Evolutionary conservation across 164 flowering plant species (phyloP).

Genomic region (Magnolia changhungtana): DNA sequence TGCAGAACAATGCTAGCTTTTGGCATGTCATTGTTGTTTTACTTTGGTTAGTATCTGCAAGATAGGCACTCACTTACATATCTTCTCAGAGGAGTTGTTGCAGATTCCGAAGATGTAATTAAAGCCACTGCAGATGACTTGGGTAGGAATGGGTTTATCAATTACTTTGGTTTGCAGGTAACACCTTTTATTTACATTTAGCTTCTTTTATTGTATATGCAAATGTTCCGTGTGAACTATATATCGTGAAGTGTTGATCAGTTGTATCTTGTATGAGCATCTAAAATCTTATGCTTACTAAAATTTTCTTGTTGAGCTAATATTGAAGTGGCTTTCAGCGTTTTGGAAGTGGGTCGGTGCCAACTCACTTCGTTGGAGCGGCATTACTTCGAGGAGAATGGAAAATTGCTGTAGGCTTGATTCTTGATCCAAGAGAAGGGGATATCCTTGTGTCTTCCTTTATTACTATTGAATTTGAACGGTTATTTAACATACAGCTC

Average conservation of each 20-base stretch:
- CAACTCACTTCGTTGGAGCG: constrained; percentile 88
- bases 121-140: constrained; percentile 69
- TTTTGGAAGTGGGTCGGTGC: constrained; percentile 94
- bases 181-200: constrained; percentile 9
- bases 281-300: background rate
- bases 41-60: constrained; percentile 4
- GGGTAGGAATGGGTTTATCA: constrained; percentile 79
- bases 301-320: constrained; percentile 7
- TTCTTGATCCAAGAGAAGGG: constrained; percentile 97
- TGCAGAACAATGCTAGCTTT: background rate
- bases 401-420: constrained; percentile 66
- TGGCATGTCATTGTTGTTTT: background rate
- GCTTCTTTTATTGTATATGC: background rate
- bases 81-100: constrained; percentile 69
- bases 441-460: constrained; percentile 69
- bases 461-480: background rate
- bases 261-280: background rate
- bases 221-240: constrained; percentile 1
- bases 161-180: constrained; percentile 97
- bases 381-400: constrained; percentile 91
- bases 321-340: constrained; percentile 46
- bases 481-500: background rate
- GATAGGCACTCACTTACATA: constrained; percentile 15
- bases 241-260: background rate
- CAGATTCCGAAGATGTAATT: constrained; percentile 75